Evolutionary conservation across 768 basidiomycete genomes (phyloP), one percentile per base, ranked within the genome.

Genomic region (Auriscalpium vulgare): DNA sequence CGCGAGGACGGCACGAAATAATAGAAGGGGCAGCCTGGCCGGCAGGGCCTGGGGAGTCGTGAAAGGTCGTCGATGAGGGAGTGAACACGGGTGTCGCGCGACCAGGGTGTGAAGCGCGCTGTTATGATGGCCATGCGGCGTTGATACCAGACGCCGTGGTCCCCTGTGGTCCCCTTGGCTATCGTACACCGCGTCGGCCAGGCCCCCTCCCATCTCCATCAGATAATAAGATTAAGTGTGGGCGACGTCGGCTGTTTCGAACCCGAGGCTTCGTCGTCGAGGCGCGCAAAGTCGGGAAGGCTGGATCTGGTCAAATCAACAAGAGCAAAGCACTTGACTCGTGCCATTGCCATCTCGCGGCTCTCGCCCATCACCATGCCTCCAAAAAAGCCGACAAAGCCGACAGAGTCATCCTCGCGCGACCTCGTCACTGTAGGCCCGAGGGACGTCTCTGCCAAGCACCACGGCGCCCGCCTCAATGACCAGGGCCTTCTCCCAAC

Each of bases 371-470:
- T 35, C 17, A 14, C 35, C 29, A 60, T 61, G 60, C 55, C 59
- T 58, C 60, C 59, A 5, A 55, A 50, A 71, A 68, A 59, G 51
- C 54, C 61, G 14, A 62, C 17, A 51, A 55, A 58, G 17, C 55
- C 34, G 23, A 53, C 29, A 19, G 19, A 48, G 21, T 44, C 16
- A 38, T 51, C 60, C 23, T 71, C 73, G 14, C 67, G 62, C 55
- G 81, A 76, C 34, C 74, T 88, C 47, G 74, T 88, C 23, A 66
- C 75, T 1, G 70, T 78, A 11, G 85, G 84, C n/a, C 77, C 79
- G 11, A 73, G 75, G 58, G 74, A 84, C 50, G 70, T 87, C 11
- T 69, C 72, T 60, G 62, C 56, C 7, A 68, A 62, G 49, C 58
- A 65, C 19, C 59, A 67, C 35, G 52, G 69, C 49, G 64, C 59